Evolutionary conservation across 495 filamentous ascomycete species (phyloP), one percentile per base, ranked within the genome.

Genomic region (Podospora anserina): DNA sequence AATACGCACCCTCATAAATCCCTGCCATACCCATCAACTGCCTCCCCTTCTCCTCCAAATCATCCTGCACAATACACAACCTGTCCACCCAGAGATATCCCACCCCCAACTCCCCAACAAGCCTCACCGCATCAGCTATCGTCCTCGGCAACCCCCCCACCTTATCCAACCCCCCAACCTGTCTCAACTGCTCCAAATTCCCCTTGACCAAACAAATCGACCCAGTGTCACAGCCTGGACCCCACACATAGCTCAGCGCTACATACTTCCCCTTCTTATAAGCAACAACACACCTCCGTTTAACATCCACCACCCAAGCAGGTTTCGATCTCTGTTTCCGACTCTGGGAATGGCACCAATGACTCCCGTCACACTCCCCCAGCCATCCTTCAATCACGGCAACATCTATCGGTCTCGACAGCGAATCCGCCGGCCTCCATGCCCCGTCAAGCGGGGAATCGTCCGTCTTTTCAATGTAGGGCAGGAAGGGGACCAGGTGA

Each of bases 11-110:
- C 1, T 68, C 63, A 68, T 82, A 82, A 26, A 82, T 80, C 27
- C 66, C 57, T 1, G 69, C 72, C 80, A 82, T 81, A 0, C 65
- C 67, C 23, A 64, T 67, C 19, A 81, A 68, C 39, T 81, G 74
- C 16, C 59, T 2, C 7, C 71, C 65, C 18, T 78, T 77, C 18
- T 76, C 70, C 3, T 65, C 26, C 1, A 44, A 67, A 23, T 74
- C 69, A 34, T 79, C 74, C 65, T 81, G 77, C 2, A 75, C 55
- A 23, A 81, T 81, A 67, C 79, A 82, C 20, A 80, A 64, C 9
- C 68, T 60, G 61, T 81, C 78, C 16, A 80, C 71, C 78, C 78
- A 81, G 13, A 81, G 65, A 55, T 76, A 74, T 0, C n/a, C 11
- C 15, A 73, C 16, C 0, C 66, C 74, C 7, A 79, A 67, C 4